Percentiles rank a stretch among this genome's conserved stretches.
phyloP scores from a whole-genome alignment of 2,329 filamentous ascomycete genomes.

The Paracamarosporium sp. region DNA sequence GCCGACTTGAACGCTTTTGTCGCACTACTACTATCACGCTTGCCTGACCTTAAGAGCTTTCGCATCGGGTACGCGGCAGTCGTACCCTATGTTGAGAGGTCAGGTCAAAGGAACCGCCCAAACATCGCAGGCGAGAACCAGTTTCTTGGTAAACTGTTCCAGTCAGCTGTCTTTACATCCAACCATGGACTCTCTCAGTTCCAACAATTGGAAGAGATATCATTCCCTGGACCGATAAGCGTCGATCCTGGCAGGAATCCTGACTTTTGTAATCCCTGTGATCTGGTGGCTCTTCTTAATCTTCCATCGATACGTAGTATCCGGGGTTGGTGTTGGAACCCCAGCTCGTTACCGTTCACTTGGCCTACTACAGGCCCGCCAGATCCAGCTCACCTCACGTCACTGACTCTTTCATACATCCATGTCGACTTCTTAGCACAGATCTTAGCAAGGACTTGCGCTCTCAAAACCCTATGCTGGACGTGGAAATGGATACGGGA shows the following conservation, averaged over 20 bases:
- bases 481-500: conserved; percentile 4
- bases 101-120: conserved; percentile 1
- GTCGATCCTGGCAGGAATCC: conserved; percentile 1
- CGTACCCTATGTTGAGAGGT: background rate
- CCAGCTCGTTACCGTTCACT: background rate
- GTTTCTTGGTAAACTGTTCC: conserved; percentile 4
- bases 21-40: conserved; percentile 1
- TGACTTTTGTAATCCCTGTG: conserved; percentile 3
- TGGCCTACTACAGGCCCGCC: background rate
- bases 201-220: conserved; percentile 2
- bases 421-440: conserved; percentile 4
- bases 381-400: conserved; percentile 2
- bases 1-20: conserved; percentile 4
- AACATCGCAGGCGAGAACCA: conserved; percentile 4
- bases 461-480: conserved; percentile 4
- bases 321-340: conserved; percentile 4
- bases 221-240: conserved; percentile 3
- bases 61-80: conserved; percentile 3
- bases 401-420: conserved; percentile 1
- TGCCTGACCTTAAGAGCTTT: conserved; percentile 5
- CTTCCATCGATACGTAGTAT: conserved; percentile 4
- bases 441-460: conserved; percentile 1
- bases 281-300: conserved; percentile 4
- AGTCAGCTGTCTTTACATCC: conserved; percentile 1
- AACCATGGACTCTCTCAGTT: background rate